A percentile compares a stretch with the other conserved stretches of the same genome.
Evolutionary conservation across 2,329 filamentous ascomycete species (phyloP).

Genomic region (Colletotrichum lindemuthianum): DNA sequence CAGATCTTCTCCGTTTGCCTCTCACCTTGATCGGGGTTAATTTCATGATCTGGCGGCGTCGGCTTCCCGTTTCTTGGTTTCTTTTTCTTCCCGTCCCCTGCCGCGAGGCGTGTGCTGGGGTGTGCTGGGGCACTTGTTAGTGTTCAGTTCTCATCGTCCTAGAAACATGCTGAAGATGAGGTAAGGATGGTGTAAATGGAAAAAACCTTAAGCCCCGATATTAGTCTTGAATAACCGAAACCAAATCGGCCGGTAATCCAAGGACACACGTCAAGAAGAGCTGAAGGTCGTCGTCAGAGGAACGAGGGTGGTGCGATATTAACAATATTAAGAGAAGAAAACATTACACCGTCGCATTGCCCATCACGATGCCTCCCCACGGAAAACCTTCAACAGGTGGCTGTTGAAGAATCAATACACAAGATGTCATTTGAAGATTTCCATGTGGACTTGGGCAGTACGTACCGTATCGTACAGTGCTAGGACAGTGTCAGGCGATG

Average conservation of each 20-base stretch:
- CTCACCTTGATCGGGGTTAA: constrained; percentile 60
- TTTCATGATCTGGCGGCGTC: constrained; percentile 48
- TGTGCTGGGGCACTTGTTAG: constrained; percentile 7
- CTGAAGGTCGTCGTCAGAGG: not conserved
- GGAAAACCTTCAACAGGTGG: constrained; percentile 4
- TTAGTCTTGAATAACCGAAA: not conserved
- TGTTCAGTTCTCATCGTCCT: not conserved
- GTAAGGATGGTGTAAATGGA: constrained; percentile 29
- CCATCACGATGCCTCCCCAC: not conserved
- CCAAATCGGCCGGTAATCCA: constrained; percentile 6
- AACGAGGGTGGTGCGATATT: no score
- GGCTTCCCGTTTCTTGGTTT: not conserved
- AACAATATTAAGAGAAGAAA: not conserved
- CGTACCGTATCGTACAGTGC: constrained; percentile 3
- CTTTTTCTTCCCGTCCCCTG: not conserved
- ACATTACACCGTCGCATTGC: not conserved
- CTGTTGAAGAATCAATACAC: not conserved
- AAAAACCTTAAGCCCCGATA: constrained; percentile 19
- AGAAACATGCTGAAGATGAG: constrained; percentile 5
- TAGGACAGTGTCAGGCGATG: constrained; percentile 13
- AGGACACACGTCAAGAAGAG: not conserved
- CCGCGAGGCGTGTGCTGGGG: constrained; percentile 1
- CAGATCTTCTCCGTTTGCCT: constrained; percentile 52
- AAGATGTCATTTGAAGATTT: constrained; percentile 14
- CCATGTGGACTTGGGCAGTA: constrained; percentile 2